Conservation (phyloP, 73 alveolate species). For the Diophrys sp. region DNA sequence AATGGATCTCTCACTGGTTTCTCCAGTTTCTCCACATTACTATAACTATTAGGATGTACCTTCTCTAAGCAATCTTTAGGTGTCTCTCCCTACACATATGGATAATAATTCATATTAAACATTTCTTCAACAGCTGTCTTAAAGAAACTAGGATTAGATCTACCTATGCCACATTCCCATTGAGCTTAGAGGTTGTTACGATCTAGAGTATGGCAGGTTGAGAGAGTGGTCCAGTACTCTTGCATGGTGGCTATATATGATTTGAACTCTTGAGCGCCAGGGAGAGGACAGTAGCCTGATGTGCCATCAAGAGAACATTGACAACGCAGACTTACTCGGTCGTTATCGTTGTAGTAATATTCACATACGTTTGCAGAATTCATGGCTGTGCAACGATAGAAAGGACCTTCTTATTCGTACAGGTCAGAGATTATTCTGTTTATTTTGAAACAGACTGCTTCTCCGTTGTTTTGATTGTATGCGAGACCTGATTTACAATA, state of each 20-base stretch:
- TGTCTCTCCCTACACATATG: background rate
- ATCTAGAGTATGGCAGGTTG: slow-evolving; percentile 25
- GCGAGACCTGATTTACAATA: too few species aligned
- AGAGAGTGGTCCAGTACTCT: background rate
- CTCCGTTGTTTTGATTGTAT: background rate
- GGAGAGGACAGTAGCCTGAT: slow-evolving; percentile 23
- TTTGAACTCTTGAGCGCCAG: slow-evolving; percentile 6
- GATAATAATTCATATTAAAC: background rate
- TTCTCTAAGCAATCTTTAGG: background rate
- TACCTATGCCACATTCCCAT: background rate
- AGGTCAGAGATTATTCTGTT: slow-evolving; percentile 7
- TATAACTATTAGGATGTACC: background rate
- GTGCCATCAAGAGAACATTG: slow-evolving; percentile 28
- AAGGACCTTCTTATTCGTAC: slow-evolving; percentile 5
- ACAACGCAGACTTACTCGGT: background rate
- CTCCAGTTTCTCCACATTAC: background rate
- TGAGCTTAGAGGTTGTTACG: slow-evolving; percentile 1
- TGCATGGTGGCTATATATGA: background rate
- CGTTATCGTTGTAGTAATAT: background rate
- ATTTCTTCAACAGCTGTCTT: background rate
- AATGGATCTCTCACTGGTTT: background rate
- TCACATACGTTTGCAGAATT: slow-evolving; percentile 7
- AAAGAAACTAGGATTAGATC: background rate
- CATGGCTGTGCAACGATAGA: slow-evolving; percentile 19
- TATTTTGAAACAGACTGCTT: slow-evolving; percentile 1